Percentiles rank a stretch among this genome's conserved stretches.
Evolutionary conservation across 108 stramenopile species (phyloP).

Genomic region (Fistulifera pelliculosa): DNA sequence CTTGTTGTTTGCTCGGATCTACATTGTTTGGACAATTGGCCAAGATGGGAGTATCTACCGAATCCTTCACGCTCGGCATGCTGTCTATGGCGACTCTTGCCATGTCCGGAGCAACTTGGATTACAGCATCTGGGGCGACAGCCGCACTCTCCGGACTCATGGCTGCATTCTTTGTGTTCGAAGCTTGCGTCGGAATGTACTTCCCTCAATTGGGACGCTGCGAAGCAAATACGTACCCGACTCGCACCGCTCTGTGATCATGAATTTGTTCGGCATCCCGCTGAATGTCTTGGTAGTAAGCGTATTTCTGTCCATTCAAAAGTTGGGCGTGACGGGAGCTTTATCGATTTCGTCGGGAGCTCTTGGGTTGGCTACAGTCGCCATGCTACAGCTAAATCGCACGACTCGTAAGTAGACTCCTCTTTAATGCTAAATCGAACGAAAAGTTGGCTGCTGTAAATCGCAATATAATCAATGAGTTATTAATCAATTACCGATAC

Average conservation of each 20-base stretch:
- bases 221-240: conserved; percentile 95
- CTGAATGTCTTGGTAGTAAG: conserved; percentile 89
- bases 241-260: conserved; percentile 85
- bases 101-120: conserved; percentile 71
- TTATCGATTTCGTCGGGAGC: conserved; percentile 67
- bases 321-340: conserved; percentile 74
- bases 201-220: conserved; percentile 90
- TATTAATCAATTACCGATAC: no score
- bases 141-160: conserved; percentile 21
- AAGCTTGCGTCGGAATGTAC: conserved; percentile 95
- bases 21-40: conserved; percentile 61
- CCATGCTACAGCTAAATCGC: conserved; percentile 42
- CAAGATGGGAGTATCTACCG: conserved; percentile 61
- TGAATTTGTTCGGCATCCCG: conserved; percentile 95
- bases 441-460: no score
- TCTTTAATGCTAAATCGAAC: no score
- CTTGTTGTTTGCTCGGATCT: conserved; percentile 80
- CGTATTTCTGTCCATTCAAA: conserved; percentile 82
- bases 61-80: conserved; percentile 67
- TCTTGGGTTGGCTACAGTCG: conserved; percentile 65
- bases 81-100: conserved; percentile 66
- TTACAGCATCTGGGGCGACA: conserved; percentile 29
- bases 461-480: no score
- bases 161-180: conserved; percentile 85
- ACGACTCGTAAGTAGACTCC: no score